These are phyloP conservation scores for Prunus davidiana DNA, from an alignment of 306 rosid genomes.

Conservation along the genomic window DNA sequence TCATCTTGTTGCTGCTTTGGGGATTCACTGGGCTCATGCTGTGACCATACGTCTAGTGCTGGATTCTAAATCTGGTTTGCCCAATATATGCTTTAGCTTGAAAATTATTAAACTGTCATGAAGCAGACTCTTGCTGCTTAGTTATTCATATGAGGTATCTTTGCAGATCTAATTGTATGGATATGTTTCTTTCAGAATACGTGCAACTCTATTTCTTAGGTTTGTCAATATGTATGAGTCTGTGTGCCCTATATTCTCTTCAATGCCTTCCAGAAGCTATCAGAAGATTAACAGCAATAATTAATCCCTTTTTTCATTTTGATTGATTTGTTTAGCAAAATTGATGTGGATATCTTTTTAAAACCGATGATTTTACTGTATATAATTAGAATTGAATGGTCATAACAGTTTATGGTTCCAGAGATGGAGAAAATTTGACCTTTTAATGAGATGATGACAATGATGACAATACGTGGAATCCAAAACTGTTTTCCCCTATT, in stretches of 20 bases:
- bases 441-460: not conserved
- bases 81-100: not conserved
- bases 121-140: not conserved
- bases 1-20: constrained; percentile 96
- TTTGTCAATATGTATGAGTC: not conserved
- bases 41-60: constrained; percentile 91
- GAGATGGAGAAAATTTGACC: not conserved
- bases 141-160: not conserved
- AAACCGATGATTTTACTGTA: not conserved
- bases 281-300: not conserved
- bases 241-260: not conserved
- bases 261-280: not conserved
- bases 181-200: not conserved
- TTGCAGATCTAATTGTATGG: not conserved
- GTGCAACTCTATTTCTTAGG: not conserved
- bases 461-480: not conserved
- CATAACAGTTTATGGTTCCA: not conserved
- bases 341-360: not conserved
- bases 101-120: not conserved
- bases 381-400: not conserved
- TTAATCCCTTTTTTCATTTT: not conserved
- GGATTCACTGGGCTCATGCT: constrained; percentile 95
- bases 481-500: not conserved
- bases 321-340: not conserved
- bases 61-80: constrained; percentile 76